A percentile compares a stretch with the other conserved stretches of the same genome.
Evolutionary conservation across 73 alveolate genomes (phyloP).

Genomic region (Stentor roeselii): DNA sequence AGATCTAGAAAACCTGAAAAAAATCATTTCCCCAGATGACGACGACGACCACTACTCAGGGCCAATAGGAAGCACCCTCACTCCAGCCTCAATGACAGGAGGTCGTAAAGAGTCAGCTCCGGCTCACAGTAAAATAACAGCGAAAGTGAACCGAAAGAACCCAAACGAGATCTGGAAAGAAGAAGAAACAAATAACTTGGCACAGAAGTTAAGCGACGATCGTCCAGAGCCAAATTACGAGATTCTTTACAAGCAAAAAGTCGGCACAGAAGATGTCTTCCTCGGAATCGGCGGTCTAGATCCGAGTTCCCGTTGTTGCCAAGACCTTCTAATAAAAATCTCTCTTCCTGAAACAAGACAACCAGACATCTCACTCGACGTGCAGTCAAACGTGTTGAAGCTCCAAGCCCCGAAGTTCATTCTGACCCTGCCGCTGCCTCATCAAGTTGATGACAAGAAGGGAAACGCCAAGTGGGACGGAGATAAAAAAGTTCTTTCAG

Average conservation of each 20-base stretch:
- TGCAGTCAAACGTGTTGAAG: slow-evolving; percentile 63
- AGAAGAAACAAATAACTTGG: slow-evolving; percentile 70
- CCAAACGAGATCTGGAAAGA: slow-evolving; percentile 80
- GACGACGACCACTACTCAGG: background rate
- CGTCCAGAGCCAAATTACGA: slow-evolving; percentile 78
- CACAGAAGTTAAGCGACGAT: slow-evolving; percentile 65
- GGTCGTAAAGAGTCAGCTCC: slow-evolving; percentile 75
- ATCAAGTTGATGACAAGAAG: slow-evolving; percentile 77
- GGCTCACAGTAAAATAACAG: slow-evolving; percentile 76
- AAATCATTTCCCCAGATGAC: background rate
- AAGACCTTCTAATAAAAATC: slow-evolving; percentile 71
- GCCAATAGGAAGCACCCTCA: slow-evolving; percentile 55
- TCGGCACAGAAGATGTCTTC: slow-evolving; percentile 85
- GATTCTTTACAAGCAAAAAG: slow-evolving; percentile 66
- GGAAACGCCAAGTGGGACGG: slow-evolving; percentile 91
- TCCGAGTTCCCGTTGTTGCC: slow-evolving; percentile 57
- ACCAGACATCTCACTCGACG: slow-evolving; percentile 79
- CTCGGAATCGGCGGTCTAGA: slow-evolving; percentile 81
- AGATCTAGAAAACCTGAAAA: slow-evolving; percentile 8
- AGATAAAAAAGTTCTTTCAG: slow-evolving; percentile 59
- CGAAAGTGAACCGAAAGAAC: slow-evolving; percentile 63
- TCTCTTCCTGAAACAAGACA: slow-evolving; percentile 74
- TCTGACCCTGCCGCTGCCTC: slow-evolving; percentile 75
- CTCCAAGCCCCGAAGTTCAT: slow-evolving; percentile 75
- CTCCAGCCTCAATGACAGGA: slow-evolving; percentile 56